A percentile compares a stretch with the other conserved stretches of the same genome.
These are phyloP conservation scores for Davidsoniella australis DNA, from an alignment of 2,329 filamentous ascomycete genomes.

Conservation along the genomic window DNA sequence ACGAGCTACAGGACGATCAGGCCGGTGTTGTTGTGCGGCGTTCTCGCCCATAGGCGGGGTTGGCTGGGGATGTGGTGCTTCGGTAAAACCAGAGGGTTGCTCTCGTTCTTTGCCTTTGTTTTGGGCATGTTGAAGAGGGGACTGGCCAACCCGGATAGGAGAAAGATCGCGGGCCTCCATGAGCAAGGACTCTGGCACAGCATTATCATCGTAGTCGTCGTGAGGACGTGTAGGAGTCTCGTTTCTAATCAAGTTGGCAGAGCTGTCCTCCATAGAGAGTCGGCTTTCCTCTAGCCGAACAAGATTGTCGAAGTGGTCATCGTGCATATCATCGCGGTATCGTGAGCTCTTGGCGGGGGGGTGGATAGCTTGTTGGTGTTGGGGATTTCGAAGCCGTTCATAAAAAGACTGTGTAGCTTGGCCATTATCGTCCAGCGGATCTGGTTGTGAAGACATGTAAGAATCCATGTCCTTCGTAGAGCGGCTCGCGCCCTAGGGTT, in stretches of 20 bases:
- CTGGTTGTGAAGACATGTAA: constrained; percentile 30
- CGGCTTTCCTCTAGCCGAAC: constrained; percentile 29
- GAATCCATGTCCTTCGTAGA: constrained; percentile 12
- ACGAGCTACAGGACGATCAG: neutral
- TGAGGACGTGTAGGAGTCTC: neutral
- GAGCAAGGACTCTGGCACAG: constrained; percentile 46
- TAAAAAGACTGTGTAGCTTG: constrained; percentile 30
- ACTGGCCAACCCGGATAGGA: constrained; percentile 11
- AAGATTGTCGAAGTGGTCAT: constrained; percentile 30
- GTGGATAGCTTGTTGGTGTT: neutral
- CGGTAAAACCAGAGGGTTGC: constrained; percentile 23
- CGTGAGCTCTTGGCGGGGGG: too few species aligned
- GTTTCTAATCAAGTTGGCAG: constrained; percentile 13
- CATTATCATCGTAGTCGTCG: constrained; percentile 38
- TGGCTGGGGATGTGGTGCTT: neutral
- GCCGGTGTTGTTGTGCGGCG: neutral
- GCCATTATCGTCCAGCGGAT: constrained; percentile 17
- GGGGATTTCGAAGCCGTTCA: constrained; percentile 25
- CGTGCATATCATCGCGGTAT: constrained; percentile 16
- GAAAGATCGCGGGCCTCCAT: constrained; percentile 32
- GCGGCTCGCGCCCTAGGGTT: too few species aligned
- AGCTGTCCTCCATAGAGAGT: constrained; percentile 24
- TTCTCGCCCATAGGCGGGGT: neutral
- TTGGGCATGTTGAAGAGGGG: constrained; percentile 12
- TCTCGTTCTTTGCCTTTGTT: constrained; percentile 15